Conservation (phyloP, 805 yeast species). For the Torulaspora microellipsoides region DNA sequence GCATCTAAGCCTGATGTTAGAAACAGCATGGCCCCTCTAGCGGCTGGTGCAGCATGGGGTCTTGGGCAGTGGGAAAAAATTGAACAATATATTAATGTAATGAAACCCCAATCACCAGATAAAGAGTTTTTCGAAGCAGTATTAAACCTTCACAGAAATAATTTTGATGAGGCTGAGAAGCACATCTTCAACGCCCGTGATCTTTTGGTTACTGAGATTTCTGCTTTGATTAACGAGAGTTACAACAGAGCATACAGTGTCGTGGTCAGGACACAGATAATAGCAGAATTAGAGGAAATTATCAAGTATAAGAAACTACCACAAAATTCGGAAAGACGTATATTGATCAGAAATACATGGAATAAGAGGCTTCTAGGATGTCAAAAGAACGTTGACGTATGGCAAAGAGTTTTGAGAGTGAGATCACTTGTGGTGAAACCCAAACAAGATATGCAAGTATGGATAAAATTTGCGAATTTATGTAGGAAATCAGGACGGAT, state of each 20-base stretch:
- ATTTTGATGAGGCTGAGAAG: conserved; percentile 71
- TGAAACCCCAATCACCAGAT: conserved; percentile 91
- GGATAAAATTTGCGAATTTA: conserved; percentile 96
- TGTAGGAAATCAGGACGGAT: conserved; percentile 92
- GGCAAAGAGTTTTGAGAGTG: conserved; percentile 94
- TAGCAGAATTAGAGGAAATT: conserved; percentile 94
- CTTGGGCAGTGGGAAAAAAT: conserved; percentile 94
- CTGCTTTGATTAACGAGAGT: conserved; percentile 92
- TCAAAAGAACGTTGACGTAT: conserved; percentile 95
- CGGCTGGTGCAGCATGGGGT: conserved; percentile 99
- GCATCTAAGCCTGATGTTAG: conserved; percentile 65
- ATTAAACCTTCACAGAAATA: conserved; percentile 75
- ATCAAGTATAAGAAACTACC: conserved; percentile 83
- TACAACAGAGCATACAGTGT: conserved; percentile 96
- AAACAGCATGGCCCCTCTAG: conserved; percentile 88
- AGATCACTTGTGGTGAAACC: conserved; percentile 92
- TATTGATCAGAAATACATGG: conserved; percentile 86
- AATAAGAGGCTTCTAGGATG: conserved; percentile 87
- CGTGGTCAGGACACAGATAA: conserved; percentile 94
- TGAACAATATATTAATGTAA: conserved; percentile 84
- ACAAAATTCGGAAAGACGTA: conserved; percentile 73
- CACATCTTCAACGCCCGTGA: conserved; percentile 86
- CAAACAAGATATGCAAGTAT: conserved; percentile 92
- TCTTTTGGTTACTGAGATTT: conserved; percentile 82
- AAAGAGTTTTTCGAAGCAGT: conserved; percentile 93